Conservation (phyloP, 495 filamentous ascomycete genomes). For the Neurospora sp. region DNA sequence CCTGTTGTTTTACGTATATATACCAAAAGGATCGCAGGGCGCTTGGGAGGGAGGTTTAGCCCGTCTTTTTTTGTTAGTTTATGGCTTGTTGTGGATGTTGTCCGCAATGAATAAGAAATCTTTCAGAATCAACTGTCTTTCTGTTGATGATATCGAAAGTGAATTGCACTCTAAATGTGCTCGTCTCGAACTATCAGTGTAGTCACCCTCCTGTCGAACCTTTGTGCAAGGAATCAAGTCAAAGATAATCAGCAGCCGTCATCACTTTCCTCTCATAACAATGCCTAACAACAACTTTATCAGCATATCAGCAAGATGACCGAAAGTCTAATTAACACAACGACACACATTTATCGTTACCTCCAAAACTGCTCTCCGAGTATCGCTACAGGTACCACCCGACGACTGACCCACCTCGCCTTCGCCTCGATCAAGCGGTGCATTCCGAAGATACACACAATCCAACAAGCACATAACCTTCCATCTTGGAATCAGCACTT, state of each 20-base stretch:
- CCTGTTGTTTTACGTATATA: background rate
- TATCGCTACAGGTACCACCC: background rate
- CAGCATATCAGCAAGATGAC: too few species aligned
- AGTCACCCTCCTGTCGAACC: too few species aligned
- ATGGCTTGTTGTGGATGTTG: background rate
- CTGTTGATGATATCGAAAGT: background rate
- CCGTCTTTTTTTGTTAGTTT: background rate
- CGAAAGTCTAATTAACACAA: too few species aligned
- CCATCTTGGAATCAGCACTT: accelerated
- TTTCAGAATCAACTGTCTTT: background rate
- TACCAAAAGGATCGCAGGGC: background rate
- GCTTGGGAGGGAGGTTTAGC: background rate
- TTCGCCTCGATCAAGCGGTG: background rate
- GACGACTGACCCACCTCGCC: background rate
- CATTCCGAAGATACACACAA: background rate
- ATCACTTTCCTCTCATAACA: too few species aligned
- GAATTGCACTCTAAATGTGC: background rate
- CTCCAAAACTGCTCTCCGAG: background rate
- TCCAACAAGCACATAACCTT: background rate
- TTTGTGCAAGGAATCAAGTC: too few species aligned
- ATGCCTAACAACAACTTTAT: too few species aligned
- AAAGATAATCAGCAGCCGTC: too few species aligned
- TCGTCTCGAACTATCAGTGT: background rate
- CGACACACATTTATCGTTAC: too few species aligned
- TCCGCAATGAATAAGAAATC: background rate